These are phyloP conservation scores for Alternaria dauci DNA, from an alignment of 2,329 filamentous ascomycete species.

Conservation along the genomic window DNA sequence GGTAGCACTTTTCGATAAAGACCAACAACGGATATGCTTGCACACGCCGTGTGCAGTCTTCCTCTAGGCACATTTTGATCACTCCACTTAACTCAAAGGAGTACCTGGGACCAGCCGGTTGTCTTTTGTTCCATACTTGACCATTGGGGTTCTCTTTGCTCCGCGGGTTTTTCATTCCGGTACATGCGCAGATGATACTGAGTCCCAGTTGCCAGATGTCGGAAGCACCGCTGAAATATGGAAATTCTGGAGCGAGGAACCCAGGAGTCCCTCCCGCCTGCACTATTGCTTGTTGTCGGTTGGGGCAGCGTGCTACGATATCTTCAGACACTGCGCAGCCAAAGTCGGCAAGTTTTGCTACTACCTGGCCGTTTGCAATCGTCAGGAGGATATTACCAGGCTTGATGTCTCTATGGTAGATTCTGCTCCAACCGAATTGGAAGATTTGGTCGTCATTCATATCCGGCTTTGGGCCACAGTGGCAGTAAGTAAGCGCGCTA, in stretches of 20 bases:
- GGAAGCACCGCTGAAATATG: slow-evolving; percentile 12
- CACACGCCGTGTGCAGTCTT: slow-evolving; percentile 5
- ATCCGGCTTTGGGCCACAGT: slow-evolving; percentile 20
- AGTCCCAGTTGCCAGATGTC: slow-evolving; percentile 32
- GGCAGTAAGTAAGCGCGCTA: slow-evolving; percentile 21
- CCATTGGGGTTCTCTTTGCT: slow-evolving; percentile 12
- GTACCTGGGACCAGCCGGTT: slow-evolving; percentile 18
- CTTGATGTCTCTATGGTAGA: slow-evolving; percentile 32
- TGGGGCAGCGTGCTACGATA: not conserved
- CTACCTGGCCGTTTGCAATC: slow-evolving; percentile 8
- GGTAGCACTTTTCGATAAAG: slow-evolving; percentile 7
- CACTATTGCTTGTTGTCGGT: not conserved
- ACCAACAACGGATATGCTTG: not conserved
- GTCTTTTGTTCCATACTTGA: slow-evolving; percentile 7
- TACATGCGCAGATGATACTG: slow-evolving; percentile 25
- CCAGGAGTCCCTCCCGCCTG: slow-evolving; percentile 15
- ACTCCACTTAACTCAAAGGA: slow-evolving; percentile 13
- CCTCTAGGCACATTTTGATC: slow-evolving; percentile 10
- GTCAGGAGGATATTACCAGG: slow-evolving; percentile 30
- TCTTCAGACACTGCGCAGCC: slow-evolving; percentile 21
- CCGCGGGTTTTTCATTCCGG: slow-evolving; percentile 1
- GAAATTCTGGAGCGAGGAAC: slow-evolving; percentile 27
- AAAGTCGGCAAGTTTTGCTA: slow-evolving; percentile 32
- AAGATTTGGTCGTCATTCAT: slow-evolving; percentile 10
- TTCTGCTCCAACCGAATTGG: slow-evolving; percentile 18